Base-by-base conservation (phyloP, 495 filamentous ascomycete genomes). In the Penicillium ochrochloron region DNA sequence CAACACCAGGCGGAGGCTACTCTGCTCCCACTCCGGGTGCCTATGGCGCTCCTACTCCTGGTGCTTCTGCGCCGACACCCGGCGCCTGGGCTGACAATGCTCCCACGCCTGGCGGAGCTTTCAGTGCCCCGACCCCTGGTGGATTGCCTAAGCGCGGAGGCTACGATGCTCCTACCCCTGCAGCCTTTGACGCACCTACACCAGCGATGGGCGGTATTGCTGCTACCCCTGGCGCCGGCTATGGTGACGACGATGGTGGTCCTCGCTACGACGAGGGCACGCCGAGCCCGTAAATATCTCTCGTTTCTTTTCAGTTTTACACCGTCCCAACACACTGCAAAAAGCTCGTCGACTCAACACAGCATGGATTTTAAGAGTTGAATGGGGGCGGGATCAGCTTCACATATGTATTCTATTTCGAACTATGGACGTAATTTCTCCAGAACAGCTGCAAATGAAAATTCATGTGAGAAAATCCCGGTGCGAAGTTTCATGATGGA, bases 21-120 rank as follows among this genome's bases (percentile, higher is more conserved):
- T 80, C 80, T 27, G 84, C 82, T 17, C 82, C 82, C 42, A 85
- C 83, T 0, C 83, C 84, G 0, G 75, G 78, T 11, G 80, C 76
- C 35, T 82, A 79, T 33, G 74, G 68, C 34, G 91, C 91, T 14
- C 90, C 92, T 17, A 93, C 91, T 0, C 90, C 91, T 0, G 88
- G 85, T 37, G 86, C 82, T 60, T 89, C 88, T 44, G 92, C 92
- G 1, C 91, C 93, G 0, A 97, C 94, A 0, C 94, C 94, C 0
- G 90, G 91, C 44, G 81, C 74, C n/a, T 84, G 80, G 66, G 85
- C 88, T 0, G 83, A 86, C 69, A 87, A 84, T 67, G 85, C 85
- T 3, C 86, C 86, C 21, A 89, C 87, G 11, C 86, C 87, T 56
- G 71, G 69, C 29, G 87, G 85, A 48, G 87, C 85, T 10, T 84